A percentile compares a stretch with the other conserved stretches of the same genome.
These are phyloP conservation scores for Actinomortierella wolfii DNA, from an alignment of 371 early-diverging fungal genomes.

Conservation along the genomic window DNA sequence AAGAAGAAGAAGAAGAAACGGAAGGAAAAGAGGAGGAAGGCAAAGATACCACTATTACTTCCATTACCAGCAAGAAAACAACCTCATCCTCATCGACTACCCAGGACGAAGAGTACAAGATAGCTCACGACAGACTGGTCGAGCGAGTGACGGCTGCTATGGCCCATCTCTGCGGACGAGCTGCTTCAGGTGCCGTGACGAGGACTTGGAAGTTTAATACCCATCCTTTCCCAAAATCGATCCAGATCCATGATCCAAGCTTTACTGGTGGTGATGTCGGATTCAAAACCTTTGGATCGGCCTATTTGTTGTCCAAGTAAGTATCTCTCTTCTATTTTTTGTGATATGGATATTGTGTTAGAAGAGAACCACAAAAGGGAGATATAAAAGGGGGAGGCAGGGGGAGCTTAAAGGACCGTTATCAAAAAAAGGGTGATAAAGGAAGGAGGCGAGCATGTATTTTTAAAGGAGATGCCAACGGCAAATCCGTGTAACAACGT, in stretches of 20 bases:
- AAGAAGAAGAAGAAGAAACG: conserved; percentile 13
- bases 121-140: conserved; percentile 22
- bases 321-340: not conserved
- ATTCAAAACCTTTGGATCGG: conserved; percentile 46
- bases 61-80: not conserved
- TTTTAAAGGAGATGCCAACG: too few species aligned
- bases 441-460: too few species aligned
- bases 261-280: conserved; percentile 43
- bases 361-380: too few species aligned
- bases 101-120: conserved; percentile 18
- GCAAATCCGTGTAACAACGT: too few species aligned
- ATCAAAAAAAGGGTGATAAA: too few species aligned
- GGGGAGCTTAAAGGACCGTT: too few species aligned
- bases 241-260: conserved; percentile 43
- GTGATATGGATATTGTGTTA: too few species aligned
- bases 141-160: conserved; percentile 37
- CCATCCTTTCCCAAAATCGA: conserved; percentile 18
- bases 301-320: conserved; percentile 44
- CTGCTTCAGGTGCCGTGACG: conserved; percentile 41
- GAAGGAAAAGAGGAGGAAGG: not conserved
- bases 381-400: too few species aligned
- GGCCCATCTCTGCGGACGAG: conserved; percentile 39
- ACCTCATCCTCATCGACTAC: conserved; percentile 7
- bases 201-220: conserved; percentile 42
- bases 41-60: not conserved